Evolutionary conservation across 495 filamentous ascomycete genomes (phyloP), one percentile per base, ranked within the genome.

Genomic region (Beverwykella pulmonaria): DNA sequence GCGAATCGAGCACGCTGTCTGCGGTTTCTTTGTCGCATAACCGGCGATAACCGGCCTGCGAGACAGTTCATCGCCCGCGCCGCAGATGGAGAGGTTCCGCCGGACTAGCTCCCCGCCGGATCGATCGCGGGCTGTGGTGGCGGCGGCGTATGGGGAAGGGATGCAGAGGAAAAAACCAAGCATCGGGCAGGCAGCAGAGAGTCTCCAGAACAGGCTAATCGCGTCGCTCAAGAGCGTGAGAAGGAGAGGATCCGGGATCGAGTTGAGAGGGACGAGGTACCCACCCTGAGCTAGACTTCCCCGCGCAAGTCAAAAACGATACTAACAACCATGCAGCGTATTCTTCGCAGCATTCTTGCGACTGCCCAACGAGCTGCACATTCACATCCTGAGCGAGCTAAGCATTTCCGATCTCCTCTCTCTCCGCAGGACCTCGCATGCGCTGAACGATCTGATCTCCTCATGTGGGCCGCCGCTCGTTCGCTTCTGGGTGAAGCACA

Each of bases 351-450:
- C 41, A 8, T 63, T 72, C 57, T 67, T 69, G 27, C 66, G 56
- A 17, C 59, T 72, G 46, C 70, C 70, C 14, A 63, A 52, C 58
- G 70, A 72, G 39, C 56, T 72, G 19, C 66, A 69, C 46, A 41
- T 63, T 17, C 57, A 62, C 34, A 72, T 72, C 52, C 67, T 72
- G 29, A 61, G 61, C 57, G 60, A 69, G 15, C 62, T 72, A 0
- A 54, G 41, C 50, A 65, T 72, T 19, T 47, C 57, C 27, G 70
- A 72, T 41, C 36, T 72, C 32, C 62, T 69, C 8, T 32, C 67
- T 12, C 41, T 72, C 2, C 66, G 70, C 17, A 44, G 41, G 27
- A 66, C 70, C 0, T 69, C 30, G 20, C 70, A 50, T 23, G 48
- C 66, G 1, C 44, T 65, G 23, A 65, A 67, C 47, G 57, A 63